Evolutionary conservation across 768 basidiomycete genomes (phyloP).

Genomic region (Fomitopsis pulvina): DNA sequence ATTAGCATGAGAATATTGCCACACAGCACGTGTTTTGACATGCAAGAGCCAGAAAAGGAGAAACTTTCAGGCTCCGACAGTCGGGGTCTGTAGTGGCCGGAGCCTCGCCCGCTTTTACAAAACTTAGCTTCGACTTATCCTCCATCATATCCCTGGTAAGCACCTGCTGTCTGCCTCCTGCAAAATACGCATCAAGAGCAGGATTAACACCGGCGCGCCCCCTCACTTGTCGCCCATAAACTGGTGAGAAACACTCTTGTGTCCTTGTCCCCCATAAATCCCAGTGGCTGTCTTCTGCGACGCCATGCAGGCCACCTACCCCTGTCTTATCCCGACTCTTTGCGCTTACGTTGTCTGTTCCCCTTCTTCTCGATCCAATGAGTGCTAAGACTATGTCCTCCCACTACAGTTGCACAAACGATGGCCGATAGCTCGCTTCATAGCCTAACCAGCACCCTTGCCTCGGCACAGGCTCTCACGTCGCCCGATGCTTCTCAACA

Average conservation of each 20-base stretch:
- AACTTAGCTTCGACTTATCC: not conserved
- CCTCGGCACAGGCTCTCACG: slow-evolving; percentile 11
- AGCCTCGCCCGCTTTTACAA: not conserved
- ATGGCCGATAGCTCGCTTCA: slow-evolving; percentile 17
- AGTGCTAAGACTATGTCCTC: not conserved
- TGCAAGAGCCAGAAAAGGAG: not conserved
- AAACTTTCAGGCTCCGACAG: not conserved
- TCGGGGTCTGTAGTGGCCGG: not conserved
- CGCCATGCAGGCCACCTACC: not conserved
- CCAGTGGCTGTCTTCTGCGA: not conserved
- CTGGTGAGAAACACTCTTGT: not conserved
- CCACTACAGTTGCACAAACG: not conserved
- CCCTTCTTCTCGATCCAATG: not conserved
- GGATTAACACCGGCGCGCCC: not conserved
- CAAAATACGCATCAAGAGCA: not conserved
- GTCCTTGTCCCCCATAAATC: not conserved
- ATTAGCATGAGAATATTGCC: no score
- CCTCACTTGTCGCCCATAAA: not conserved
- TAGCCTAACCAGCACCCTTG: slow-evolving; percentile 15
- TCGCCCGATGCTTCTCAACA: slow-evolving; percentile 8
- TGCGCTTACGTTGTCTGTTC: not conserved
- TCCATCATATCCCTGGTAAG: not conserved
- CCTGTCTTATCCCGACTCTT: not conserved
- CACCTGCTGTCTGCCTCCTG: not conserved
- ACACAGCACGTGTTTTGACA: no score